phyloP scores from a whole-genome alignment of 768 basidiomycete genomes.

The Mycena pura region DNA sequence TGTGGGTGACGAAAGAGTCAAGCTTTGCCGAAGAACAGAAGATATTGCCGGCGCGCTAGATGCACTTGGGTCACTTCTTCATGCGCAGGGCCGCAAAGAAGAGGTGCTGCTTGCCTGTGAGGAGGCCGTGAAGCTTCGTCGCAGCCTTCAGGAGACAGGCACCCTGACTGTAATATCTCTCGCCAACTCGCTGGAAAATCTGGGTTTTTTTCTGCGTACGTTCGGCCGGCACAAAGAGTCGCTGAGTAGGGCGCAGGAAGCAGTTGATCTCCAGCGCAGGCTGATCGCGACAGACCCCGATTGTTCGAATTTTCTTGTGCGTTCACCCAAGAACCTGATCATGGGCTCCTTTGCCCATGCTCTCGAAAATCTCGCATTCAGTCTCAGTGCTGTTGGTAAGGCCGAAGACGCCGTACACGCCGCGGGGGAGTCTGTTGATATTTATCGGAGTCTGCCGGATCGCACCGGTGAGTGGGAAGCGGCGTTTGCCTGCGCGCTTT shows the following conservation, averaged over 20 bases:
- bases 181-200: not conserved
- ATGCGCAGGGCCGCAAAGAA: not conserved
- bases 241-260: conserved; percentile 1
- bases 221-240: conserved; percentile 3
- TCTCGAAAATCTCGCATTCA: not conserved
- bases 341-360: not conserved
- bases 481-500: not conserved
- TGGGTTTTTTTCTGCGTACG: not conserved
- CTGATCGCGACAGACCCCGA: not conserved
- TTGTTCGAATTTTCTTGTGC: not conserved
- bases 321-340: not conserved
- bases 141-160: not conserved
- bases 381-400: not conserved
- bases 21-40: not conserved
- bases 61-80: not conserved
- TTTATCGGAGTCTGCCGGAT: not conserved
- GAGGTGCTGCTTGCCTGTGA: not conserved
- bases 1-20: not conserved
- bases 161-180: not conserved
- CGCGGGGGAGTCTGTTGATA: not conserved
- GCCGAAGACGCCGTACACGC: not conserved
- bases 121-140: not conserved
- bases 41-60: conserved; percentile 1
- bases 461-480: not conserved
- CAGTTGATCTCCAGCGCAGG: not conserved